phyloP scores from a whole-genome alignment of 768 basidiomycete species.

The Phaeotremella skinneri region DNA sequence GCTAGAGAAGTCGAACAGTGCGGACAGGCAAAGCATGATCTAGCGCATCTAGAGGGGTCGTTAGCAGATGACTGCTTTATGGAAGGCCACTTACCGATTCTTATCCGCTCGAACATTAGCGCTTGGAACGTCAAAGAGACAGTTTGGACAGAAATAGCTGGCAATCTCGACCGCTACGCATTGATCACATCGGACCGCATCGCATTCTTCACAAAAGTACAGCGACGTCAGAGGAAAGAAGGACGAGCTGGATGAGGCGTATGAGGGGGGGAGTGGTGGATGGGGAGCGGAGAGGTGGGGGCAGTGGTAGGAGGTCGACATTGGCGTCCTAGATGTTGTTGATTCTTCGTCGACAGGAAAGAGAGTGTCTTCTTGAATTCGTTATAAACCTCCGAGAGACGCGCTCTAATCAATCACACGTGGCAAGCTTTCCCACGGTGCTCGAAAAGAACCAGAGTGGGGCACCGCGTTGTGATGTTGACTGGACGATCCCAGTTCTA shows the following conservation, averaged over 20 bases:
- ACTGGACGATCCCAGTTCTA: too few species aligned
- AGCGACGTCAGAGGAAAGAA: constrained; percentile 81
- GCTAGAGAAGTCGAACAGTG: constrained; percentile 84
- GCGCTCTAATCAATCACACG: not conserved
- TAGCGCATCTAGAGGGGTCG: constrained; percentile 69
- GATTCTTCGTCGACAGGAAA: not conserved
- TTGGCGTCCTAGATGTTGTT: not conserved
- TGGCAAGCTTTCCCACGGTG: constrained; percentile 4
- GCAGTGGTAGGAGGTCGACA: constrained; percentile 48
- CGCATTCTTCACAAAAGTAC: constrained; percentile 98
- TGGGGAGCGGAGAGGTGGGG: constrained; percentile 54
- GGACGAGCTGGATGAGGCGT: constrained; percentile 66
- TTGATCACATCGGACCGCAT: constrained; percentile 85
- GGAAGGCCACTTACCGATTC: constrained; percentile 66
- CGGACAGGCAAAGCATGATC: constrained; percentile 97
- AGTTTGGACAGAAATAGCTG: constrained; percentile 97
- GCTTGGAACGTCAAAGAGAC: constrained; percentile 95
- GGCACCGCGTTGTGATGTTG: not conserved
- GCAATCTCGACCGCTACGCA: constrained; percentile 92
- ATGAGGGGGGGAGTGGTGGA: constrained; percentile 68
- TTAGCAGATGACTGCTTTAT: not conserved
- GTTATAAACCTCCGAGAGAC: not conserved
- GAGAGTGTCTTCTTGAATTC: too few species aligned
- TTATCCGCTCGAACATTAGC: constrained; percentile 98
- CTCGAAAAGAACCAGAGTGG: not conserved